Evolutionary conservation across 179 eudicot genomes (phyloP).

Genomic region (Silene coronaria): DNA sequence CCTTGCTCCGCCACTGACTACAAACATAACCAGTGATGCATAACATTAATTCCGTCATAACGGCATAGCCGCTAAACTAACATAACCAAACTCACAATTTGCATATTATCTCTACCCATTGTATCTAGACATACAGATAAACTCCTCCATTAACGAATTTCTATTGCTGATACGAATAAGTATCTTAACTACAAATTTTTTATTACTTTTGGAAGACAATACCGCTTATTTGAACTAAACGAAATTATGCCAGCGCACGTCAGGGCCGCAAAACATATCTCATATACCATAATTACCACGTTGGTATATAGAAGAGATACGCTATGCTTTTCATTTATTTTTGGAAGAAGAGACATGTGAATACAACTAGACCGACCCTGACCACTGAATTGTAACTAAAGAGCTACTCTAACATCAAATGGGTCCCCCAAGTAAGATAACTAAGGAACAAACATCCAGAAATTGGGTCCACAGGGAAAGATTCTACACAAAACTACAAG

Average conservation of each 20-base stretch:
- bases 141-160: neutral
- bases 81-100: neutral
- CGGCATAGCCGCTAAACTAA: neutral
- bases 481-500: neutral
- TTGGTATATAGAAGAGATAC: neutral
- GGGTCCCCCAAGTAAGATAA: neutral
- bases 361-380: constrained; percentile 21
- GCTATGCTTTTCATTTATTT: neutral
- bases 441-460: constrained; percentile 19
- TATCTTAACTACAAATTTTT: too few relatives aligned
- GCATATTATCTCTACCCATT: neutral
- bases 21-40: too few relatives aligned
- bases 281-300: neutral
- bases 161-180: too few relatives aligned
- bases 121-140: neutral
- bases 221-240: neutral
- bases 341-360: neutral
- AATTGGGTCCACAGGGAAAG: constrained; percentile 12
- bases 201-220: too few relatives aligned
- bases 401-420: neutral
- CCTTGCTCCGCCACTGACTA: too few relatives aligned
- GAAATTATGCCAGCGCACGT: neutral
- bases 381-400: constrained; percentile 9
- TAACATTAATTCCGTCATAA: too few relatives aligned
- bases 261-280: neutral